Percentiles rank a stretch among this genome's conserved stretches.
phyloP scores from a whole-genome alignment of 129 eudicot genomes.

The Mikania micrantha region DNA sequence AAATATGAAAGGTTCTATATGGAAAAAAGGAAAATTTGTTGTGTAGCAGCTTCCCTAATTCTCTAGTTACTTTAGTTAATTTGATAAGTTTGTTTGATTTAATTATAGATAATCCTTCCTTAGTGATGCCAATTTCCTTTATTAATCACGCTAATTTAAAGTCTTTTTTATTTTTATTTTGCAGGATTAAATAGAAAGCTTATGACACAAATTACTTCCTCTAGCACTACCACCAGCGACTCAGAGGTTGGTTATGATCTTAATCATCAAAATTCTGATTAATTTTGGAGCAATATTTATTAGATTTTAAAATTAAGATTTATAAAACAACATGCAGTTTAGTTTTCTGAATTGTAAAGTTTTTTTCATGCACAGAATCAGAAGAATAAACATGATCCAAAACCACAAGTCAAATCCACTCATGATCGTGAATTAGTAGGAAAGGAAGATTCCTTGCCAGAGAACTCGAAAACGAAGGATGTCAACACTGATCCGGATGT shows the following conservation, averaged over 20 bases:
- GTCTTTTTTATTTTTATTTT: constrained; percentile 8
- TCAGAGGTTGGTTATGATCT: constrained; percentile 33
- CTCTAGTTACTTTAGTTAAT: not conserved
- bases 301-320: not conserved
- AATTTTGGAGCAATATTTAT: not conserved
- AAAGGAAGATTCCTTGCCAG: constrained; percentile 20
- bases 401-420: constrained; percentile 3
- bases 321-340: not conserved
- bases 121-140: too few species aligned
- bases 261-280: not conserved
- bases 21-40: not conserved
- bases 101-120: not conserved
- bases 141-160: not conserved
- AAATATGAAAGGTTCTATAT: not conserved
- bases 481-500: constrained; percentile 32
- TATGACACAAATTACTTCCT: constrained; percentile 14
- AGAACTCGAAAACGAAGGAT: constrained; percentile 10
- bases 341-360: not conserved
- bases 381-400: constrained; percentile 13
- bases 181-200: constrained; percentile 55
- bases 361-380: constrained; percentile 26
- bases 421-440: not conserved
- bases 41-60: not conserved
- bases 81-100: not conserved
- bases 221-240: constrained; percentile 13